Evolutionary conservation across 371 early-diverging fungal species (phyloP), one percentile per base, ranked within the genome.

Genomic region (Mucor ambiguus): DNA sequence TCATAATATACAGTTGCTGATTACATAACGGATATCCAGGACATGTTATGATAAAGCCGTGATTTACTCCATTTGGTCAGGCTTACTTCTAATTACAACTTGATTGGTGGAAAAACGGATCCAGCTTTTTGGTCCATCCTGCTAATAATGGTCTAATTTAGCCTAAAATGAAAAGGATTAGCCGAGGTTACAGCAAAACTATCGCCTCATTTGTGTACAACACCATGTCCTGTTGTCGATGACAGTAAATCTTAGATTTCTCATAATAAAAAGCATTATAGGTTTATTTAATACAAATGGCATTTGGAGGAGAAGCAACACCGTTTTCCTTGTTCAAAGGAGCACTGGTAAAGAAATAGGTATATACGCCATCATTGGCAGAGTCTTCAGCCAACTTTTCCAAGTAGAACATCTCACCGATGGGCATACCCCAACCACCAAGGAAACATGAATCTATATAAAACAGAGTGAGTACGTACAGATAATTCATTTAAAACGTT

Each of bases 351-450:
- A 82, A 78, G 52, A 79, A 73, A 33, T 65, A 82, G 18, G 71
- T 72, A 38, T 82, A 80, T 0, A 71, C 62, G 4, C 64, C 67
- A 35, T 78, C 77, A 18, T 79, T 64, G 3, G 69, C 78, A 24
- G 71, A 78, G 37, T 80, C 80, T n/a, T 76, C 74, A 2, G 82
- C 82, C 28, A 82, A 62, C 5, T 57, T 58, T 43, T 78, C 80
- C 28, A 82, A 59, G 37, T 72, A 67, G 58, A 79, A 75, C 70
- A 82, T 57, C 35, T 82, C 82, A 33, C 82, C 81, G n/a, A 82
- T 76, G 37, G 80, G 80, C 69, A 74, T 72, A 29, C 82, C 82
- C 38, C 58, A 78, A 16, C 76, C 79, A 26, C 80, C 79, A 33
- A 82, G 59, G 33, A 82, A 74, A 7, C 65, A 52, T 1, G 71